A percentile compares a stretch with the other conserved stretches of the same genome.
Evolutionary conservation across 2,329 filamentous ascomycete species (phyloP).

Genomic region (Zymoseptoria ardabiliae): DNA sequence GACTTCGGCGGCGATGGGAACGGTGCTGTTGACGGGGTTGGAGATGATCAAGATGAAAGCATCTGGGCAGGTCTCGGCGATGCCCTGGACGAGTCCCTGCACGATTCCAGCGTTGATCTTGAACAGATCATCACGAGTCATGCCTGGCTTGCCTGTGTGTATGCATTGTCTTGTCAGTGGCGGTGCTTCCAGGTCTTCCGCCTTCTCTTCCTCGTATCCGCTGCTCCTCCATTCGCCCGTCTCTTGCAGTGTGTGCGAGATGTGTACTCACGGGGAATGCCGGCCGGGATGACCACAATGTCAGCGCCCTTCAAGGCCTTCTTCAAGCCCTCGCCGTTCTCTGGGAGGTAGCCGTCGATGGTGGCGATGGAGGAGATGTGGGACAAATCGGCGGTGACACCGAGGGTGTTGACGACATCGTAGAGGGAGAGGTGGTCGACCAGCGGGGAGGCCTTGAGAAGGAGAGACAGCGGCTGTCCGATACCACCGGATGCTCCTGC

Average conservation of each 20-base stretch:
- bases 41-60: constrained; percentile 96
- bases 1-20: constrained; percentile 94
- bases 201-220: constrained; percentile 13
- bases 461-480: constrained; percentile 95
- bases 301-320: constrained; percentile 85
- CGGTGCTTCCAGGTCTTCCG: constrained; percentile 2
- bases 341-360: constrained; percentile 80
- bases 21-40: constrained; percentile 98
- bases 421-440: constrained; percentile 92
- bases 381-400: constrained; percentile 90
- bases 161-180: constrained; percentile 2
- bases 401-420: constrained; percentile 98
- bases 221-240: not conserved
- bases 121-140: constrained; percentile 99
- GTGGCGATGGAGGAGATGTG: constrained; percentile 91
- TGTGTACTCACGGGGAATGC: constrained; percentile 70
- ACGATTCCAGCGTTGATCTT: constrained; percentile 99
- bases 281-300: constrained; percentile 93
- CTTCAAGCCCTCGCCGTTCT: constrained; percentile 69
- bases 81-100: constrained; percentile 80
- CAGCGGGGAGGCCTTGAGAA: constrained; percentile 83
- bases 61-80: constrained; percentile 82
- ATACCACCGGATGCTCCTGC: constrained; percentile 97
- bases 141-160: constrained; percentile 82
- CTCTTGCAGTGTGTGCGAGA: not conserved